Evolutionary conservation across 2,329 filamentous ascomycete species (phyloP).

Genomic region (Botryotinia calthae): DNA sequence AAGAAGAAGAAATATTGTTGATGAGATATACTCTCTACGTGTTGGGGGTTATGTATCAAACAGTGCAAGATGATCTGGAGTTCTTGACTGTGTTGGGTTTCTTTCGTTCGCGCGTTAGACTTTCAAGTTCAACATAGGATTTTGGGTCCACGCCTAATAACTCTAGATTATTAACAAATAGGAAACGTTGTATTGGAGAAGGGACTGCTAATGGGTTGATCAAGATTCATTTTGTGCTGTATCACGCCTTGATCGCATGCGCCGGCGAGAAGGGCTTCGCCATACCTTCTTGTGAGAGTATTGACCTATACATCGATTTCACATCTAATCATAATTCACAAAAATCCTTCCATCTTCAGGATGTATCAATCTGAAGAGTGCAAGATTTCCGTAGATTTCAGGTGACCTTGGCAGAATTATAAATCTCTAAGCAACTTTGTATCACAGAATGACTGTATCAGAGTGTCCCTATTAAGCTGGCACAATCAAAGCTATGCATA

Average conservation of each 20-base stretch:
- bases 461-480: not conserved
- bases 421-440: not conserved
- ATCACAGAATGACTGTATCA: not conserved
- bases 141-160: not conserved
- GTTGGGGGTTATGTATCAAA: accelerated
- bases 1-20: not conserved
- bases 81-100: not conserved
- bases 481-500: not conserved
- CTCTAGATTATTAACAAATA: too few species aligned
- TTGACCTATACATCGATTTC: not conserved
- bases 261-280: not conserved
- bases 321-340: not conserved
- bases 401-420: not conserved
- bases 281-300: not conserved
- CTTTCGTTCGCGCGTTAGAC: not conserved
- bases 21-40: not conserved
- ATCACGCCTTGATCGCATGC: too few species aligned
- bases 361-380: not conserved
- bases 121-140: not conserved
- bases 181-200: too few species aligned
- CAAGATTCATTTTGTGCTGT: too few species aligned
- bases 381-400: not conserved
- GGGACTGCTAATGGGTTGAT: too few species aligned
- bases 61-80: not conserved
- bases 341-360: not conserved